A percentile compares a stretch with the other conserved stretches of the same genome.
phyloP scores from a whole-genome alignment of 371 early-diverging fungal genomes.

The Mucor velutinosus region DNA sequence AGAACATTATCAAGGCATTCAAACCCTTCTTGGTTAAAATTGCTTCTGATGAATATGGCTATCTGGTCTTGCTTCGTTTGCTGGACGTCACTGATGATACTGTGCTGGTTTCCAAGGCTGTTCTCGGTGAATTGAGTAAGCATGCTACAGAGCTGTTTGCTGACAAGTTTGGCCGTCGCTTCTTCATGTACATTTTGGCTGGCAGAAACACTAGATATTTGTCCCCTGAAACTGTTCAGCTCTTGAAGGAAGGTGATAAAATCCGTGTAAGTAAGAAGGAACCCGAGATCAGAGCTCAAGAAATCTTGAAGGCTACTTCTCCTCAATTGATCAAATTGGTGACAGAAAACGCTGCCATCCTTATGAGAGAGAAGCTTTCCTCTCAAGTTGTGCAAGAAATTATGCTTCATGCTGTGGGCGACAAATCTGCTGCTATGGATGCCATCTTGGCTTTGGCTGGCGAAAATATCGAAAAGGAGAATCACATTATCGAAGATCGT shows the following conservation, averaged over 20 bases:
- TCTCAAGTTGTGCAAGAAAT: conserved; percentile 75
- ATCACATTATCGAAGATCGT: conserved; percentile 57
- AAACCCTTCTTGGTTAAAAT: conserved; percentile 84
- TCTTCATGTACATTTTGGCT: conserved; percentile 71
- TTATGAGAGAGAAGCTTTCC: conserved; percentile 66
- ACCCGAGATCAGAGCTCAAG: conserved; percentile 60
- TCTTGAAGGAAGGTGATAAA: conserved; percentile 64
- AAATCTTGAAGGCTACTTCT: conserved; percentile 63
- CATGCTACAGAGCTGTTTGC: conserved; percentile 60
- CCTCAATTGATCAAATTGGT: conserved; percentile 65
- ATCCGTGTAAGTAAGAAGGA: conserved; percentile 79
- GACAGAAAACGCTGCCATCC: conserved; percentile 47
- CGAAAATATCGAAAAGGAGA: conserved; percentile 53
- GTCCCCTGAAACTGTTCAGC: conserved; percentile 63
- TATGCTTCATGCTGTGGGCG: conserved; percentile 67
- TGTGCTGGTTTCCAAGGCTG: conserved; percentile 77
- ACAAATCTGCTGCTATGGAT: conserved; percentile 51
- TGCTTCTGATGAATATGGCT: conserved; percentile 88
- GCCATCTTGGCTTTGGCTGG: conserved; percentile 51
- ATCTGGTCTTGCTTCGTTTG: conserved; percentile 79
- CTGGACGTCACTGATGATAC: conserved; percentile 96
- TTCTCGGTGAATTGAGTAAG: conserved; percentile 69
- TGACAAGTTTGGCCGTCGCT: conserved; percentile 77
- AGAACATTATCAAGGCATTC: conserved; percentile 84
- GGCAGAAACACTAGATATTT: conserved; percentile 76